Evolutionary conservation across 192 early-diverging fungal species (phyloP).

Genomic region (Coemansia aciculifera): DNA sequence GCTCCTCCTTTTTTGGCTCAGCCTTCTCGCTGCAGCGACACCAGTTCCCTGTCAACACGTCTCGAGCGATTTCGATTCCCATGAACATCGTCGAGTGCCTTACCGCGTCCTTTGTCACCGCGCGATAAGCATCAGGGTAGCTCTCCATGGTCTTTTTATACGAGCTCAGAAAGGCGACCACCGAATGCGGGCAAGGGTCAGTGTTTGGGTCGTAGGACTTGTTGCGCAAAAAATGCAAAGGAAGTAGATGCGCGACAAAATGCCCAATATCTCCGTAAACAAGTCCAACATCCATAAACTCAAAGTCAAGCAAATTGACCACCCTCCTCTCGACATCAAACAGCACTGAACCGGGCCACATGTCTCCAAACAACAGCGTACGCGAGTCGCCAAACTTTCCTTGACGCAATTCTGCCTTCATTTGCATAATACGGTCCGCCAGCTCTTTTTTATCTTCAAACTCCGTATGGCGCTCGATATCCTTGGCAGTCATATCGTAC

Average conservation of each 20-base stretch:
- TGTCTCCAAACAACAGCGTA: slow-evolving; percentile 38
- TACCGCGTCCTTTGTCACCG: slow-evolving; percentile 7
- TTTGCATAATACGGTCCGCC: not conserved
- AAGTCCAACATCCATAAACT: slow-evolving; percentile 30
- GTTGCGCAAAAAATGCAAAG: slow-evolving; percentile 23
- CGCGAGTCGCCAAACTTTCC: not conserved
- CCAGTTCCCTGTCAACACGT: slow-evolving; percentile 44
- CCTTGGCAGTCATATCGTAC: slow-evolving; percentile 14
- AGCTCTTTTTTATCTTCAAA: slow-evolving; percentile 17
- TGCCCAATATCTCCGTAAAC: slow-evolving; percentile 28
- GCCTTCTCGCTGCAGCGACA: slow-evolving; percentile 26
- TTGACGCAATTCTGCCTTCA: not conserved
- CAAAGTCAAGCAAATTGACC: slow-evolving; percentile 33
- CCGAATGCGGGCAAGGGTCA: slow-evolving; percentile 26
- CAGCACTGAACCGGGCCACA: slow-evolving; percentile 34
- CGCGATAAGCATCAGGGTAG: slow-evolving; percentile 9
- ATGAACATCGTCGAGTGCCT: slow-evolving; percentile 20
- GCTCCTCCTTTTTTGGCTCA: not conserved
- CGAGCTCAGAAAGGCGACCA: slow-evolving; percentile 14
- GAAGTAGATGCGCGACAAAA: slow-evolving; percentile 37
- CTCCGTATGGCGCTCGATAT: slow-evolving; percentile 12
- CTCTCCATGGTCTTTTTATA: slow-evolving; percentile 18
- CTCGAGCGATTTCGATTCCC: slow-evolving; percentile 31
- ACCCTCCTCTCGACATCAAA: slow-evolving; percentile 6
- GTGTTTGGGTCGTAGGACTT: slow-evolving; percentile 19